phyloP scores from a whole-genome alignment of 176 grass and related monocot species.

The Juncus effusus region DNA sequence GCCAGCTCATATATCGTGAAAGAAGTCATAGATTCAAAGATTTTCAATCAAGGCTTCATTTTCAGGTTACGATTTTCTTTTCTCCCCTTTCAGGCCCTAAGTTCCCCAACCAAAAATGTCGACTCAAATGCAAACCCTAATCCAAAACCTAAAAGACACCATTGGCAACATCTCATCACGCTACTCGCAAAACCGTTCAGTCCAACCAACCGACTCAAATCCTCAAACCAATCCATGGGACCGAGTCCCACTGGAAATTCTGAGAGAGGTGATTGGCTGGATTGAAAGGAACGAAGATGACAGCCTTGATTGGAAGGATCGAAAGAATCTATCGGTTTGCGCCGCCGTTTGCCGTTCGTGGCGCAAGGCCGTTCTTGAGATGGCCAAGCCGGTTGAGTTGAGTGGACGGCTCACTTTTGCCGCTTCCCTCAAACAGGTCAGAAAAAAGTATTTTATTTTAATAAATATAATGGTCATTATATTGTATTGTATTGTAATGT shows the following conservation, averaged over 20 bases:
- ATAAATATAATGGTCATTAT: neutral
- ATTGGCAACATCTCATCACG: too few species aligned
- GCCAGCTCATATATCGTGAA: too few species aligned
- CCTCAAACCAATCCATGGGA: conserved; percentile 53
- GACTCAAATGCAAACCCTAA: too few species aligned
- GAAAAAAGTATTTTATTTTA: conserved; percentile 2
- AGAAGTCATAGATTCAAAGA: too few species aligned
- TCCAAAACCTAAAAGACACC: too few species aligned
- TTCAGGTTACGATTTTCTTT: too few species aligned
- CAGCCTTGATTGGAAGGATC: conserved; percentile 43
- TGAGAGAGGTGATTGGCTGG: conserved; percentile 64
- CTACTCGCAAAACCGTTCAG: too few species aligned
- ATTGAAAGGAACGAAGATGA: conserved; percentile 56
- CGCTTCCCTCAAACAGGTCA: conserved; percentile 63
- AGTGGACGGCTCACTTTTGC: conserved; percentile 67
- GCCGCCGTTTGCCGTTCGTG: conserved; percentile 66
- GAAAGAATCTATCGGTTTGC: conserved; percentile 54
- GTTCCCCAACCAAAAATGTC: too few species aligned
- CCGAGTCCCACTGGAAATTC: conserved; percentile 59
- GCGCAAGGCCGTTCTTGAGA: conserved; percentile 71
- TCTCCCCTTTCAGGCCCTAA: too few species aligned
- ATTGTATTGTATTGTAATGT: neutral
- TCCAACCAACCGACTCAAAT: conserved; percentile 27
- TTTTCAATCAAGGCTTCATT: too few species aligned
- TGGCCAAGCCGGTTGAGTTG: conserved; percentile 46